Base-by-base conservation (phyloP, 164 flowering plant genomes). In the Sextonia rubra region DNA sequence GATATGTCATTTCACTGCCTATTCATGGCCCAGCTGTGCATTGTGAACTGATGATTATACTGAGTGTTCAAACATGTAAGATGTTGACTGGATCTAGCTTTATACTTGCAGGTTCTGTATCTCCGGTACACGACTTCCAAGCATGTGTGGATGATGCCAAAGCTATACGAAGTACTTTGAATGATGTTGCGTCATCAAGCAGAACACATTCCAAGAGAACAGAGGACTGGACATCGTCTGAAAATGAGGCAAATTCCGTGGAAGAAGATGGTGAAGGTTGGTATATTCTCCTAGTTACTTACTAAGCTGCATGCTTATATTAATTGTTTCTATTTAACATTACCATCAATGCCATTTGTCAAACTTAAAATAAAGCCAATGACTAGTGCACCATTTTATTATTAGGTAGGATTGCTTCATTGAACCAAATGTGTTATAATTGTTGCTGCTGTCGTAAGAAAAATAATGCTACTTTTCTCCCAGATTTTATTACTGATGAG, bases 221-320 rank as follows among this genome's bases (percentile, higher is more conserved):
- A 60, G 81, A 84, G 66, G 97, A 89, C 69, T 96, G 99, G 98
- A 86, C 93, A 77, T 89, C 98, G 30, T 90, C 97, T 48, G 99
- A 96, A 20, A 98, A 96, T 78, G 99, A 93, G 80, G 90, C 79
- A 68, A 95, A 96, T 80, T 79, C 81, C 48, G 89, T 88, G 93
- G 97, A 91, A 37, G 85, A 85, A 77, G 94, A 88, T 78, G 90
- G 81, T 73, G 94, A 87, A 85, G 90, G 90, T 82, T 69, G 22
- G 29, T 67, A 18, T 29, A 44, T 60, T 75, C 56, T 27, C 30
- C 30, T 27, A 27, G 30, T 73, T 47, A 20, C 22, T 18, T 32
- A 9, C 26, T 62, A n/a, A 17, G 65, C 25, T 14, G 25, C n/a
- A 29, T 22, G 7, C n/a, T n/a, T n/a, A n/a, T n/a, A n/a, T n/a